Conservation (phyloP, 2,329 filamentous ascomycete genomes). For the Colletotrichum eleusines region DNA sequence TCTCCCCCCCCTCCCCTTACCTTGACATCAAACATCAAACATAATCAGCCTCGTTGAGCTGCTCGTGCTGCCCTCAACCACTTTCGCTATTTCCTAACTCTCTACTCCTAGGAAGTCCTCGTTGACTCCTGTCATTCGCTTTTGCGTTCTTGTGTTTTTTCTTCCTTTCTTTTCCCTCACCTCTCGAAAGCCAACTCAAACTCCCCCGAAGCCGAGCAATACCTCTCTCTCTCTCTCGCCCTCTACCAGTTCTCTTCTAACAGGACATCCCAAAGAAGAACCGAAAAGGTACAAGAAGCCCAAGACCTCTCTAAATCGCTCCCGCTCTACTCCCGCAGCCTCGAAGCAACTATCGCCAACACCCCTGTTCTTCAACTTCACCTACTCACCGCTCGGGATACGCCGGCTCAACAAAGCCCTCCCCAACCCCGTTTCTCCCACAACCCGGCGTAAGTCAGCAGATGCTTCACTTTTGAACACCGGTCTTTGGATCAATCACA, state of each 20-base stretch:
- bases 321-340: neutral
- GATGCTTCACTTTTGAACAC: conserved; percentile 30
- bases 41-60: conserved; percentile 42
- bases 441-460: conserved; percentile 25
- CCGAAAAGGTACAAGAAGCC: conserved; percentile 6
- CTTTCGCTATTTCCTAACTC: conserved; percentile 63
- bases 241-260: conserved; percentile 20
- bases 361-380: conserved; percentile 32
- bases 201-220: conserved; percentile 44
- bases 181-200: conserved; percentile 41
- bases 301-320: conserved; percentile 2
- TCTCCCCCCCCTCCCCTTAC: conserved; percentile 47
- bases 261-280: conserved; percentile 42
- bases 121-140: conserved; percentile 82
- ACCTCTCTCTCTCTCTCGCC: conserved; percentile 41
- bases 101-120: conserved; percentile 74
- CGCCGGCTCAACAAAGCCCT: neutral
- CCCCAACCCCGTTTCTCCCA: neutral
- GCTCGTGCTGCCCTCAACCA: conserved; percentile 46
- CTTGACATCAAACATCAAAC: conserved; percentile 45
- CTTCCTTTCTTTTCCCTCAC: conserved; percentile 49
- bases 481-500: conserved; percentile 46
- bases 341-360: conserved; percentile 18
- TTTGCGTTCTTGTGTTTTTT: conserved; percentile 64
- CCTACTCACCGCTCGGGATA: conserved; percentile 17